Conservation (phyloP, 441 rosid genomes). For the Aleurites moluccanus region DNA sequence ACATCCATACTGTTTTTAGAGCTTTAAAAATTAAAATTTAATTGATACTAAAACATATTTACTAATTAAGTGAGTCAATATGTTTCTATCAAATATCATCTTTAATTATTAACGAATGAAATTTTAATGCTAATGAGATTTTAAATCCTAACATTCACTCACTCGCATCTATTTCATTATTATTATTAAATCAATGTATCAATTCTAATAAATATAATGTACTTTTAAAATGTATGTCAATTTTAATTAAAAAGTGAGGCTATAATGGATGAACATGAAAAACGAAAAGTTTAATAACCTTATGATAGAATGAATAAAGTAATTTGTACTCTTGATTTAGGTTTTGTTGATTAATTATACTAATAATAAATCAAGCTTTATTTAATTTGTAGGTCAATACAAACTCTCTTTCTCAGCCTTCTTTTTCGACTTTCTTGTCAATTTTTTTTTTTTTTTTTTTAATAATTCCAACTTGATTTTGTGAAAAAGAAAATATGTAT, state of each 20-base stretch:
- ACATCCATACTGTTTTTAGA: no score
- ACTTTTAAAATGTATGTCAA: no score
- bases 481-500: conserved; percentile 5
- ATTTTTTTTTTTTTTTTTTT: conserved; percentile 7
- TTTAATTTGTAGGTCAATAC: conserved; percentile 36
- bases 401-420: conserved; percentile 30
- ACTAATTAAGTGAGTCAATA: no score
- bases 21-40: no score
- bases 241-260: not conserved
- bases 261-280: not conserved
- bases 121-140: no score
- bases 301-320: conserved; percentile 19
- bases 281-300: conserved; percentile 9
- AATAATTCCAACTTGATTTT: conserved; percentile 34
- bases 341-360: conserved; percentile 15
- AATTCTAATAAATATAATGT: no score
- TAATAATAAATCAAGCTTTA: conserved; percentile 24
- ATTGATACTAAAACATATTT: no score
- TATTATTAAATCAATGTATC: no score
- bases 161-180: no score
- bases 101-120: no score
- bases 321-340: conserved; percentile 22
- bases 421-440: conserved; percentile 37
- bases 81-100: no score
- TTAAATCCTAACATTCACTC: no score